These are phyloP conservation scores for Mortierella claussenii DNA, from an alignment of 192 early-diverging fungal species.

Conservation along the genomic window DNA sequence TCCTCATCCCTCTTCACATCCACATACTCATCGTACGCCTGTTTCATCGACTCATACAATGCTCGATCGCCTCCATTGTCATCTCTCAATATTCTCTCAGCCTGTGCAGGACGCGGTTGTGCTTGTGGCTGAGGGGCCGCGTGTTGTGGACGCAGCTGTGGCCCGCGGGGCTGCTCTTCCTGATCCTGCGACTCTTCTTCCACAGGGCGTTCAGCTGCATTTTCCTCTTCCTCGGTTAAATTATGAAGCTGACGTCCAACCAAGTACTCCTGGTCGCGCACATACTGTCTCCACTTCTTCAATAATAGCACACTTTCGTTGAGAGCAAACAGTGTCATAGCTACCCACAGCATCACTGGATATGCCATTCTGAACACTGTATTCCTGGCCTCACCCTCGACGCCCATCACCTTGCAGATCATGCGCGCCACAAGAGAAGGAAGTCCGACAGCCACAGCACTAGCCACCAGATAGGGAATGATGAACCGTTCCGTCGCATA, in stretches of 20 bases:
- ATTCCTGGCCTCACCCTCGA: conserved; percentile 17
- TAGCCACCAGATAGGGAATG: conserved; percentile 35
- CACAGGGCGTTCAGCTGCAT: neutral
- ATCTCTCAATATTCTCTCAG: no score
- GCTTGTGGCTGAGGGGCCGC: no score
- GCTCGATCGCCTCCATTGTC: no score
- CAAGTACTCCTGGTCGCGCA: conserved; percentile 87
- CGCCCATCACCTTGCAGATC: neutral
- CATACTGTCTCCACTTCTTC: conserved; percentile 76
- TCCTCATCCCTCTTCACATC: neutral
- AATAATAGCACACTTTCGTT: conserved; percentile 49
- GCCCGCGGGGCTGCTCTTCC: no score
- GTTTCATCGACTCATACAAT: no score
- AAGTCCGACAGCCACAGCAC: conserved; percentile 37
- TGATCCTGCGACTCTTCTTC: conserved; percentile 5
- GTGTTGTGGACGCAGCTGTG: no score
- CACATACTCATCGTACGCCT: neutral
- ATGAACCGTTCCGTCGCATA: conserved; percentile 51
- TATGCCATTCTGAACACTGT: conserved; percentile 50
- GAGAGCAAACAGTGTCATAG: conserved; percentile 27
- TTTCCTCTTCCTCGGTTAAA: conserved; percentile 54
- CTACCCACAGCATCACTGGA: conserved; percentile 53
- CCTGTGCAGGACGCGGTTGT: no score
- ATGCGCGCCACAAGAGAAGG: conserved; percentile 55
- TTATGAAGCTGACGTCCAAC: conserved; percentile 91